These are phyloP conservation scores for Darksidea phi DNA, from an alignment of 495 filamentous ascomycete genomes.

Conservation along the genomic window DNA sequence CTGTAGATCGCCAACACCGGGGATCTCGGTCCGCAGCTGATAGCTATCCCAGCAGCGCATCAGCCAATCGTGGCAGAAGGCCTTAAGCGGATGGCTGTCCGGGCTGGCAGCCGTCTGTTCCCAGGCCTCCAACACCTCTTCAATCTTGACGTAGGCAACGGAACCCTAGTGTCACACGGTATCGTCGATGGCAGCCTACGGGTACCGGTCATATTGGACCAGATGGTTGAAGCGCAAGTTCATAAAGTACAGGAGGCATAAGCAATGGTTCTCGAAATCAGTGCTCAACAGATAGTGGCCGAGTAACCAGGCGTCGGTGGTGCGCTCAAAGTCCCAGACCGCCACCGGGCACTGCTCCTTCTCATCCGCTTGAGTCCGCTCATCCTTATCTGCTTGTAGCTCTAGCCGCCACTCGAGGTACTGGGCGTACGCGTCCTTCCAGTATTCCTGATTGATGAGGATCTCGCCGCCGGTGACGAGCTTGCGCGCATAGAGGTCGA, in stretches of 20 bases:
- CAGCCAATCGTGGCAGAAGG: no score
- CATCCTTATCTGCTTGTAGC: background rate
- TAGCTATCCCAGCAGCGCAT: no score
- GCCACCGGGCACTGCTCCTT: background rate
- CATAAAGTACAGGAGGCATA: background rate
- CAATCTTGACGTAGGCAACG: background rate
- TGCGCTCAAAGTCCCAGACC: constrained; percentile 1
- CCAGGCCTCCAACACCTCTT: background rate
- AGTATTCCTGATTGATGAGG: background rate
- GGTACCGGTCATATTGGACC: background rate
- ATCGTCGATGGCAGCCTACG: background rate
- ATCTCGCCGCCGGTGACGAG: background rate
- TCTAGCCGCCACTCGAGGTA: background rate
- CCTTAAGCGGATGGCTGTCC: no score
- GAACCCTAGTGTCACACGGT: background rate
- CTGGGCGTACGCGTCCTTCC: background rate
- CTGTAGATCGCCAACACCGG: constrained; percentile 93
- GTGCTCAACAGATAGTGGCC: background rate
- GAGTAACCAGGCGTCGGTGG: background rate
- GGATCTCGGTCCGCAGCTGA: no score
- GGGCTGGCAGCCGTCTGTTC: no score
- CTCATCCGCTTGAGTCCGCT: no score
- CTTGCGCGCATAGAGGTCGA: constrained; percentile 2
- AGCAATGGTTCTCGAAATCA: background rate
- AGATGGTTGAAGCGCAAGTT: constrained; percentile 2